Base-by-base conservation (phyloP, 441 rosid species). In the Populus hybrid region DNA sequence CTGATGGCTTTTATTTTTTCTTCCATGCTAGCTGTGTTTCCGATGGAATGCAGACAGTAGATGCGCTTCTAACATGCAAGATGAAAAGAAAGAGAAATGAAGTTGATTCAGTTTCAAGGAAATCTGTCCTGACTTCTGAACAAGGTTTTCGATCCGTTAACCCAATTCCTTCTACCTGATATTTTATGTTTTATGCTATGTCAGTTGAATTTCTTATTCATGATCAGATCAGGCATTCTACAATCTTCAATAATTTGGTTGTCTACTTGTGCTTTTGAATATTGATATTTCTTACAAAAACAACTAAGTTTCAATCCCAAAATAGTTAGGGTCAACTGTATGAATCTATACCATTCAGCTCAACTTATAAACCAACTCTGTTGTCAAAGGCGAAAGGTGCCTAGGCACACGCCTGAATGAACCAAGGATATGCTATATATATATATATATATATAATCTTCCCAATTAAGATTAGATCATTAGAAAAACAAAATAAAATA, bases 41-140 rank as follows among this genome's bases (percentile, higher is more conserved):
- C 82, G 99, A 94, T 85, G 92, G 87, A 79, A 87, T 88, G 91
- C 94, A 86, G 84, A 94, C 98, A 0, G 76, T 96, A 68, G 95
- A 96, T 56, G 88, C 96, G 4, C 87, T 96, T 71, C 88, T 96
- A 83, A 91, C 98, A 14, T 89, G 98, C 92, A 90, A 83, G 85
- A 76, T 76, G 75, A 92, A 91, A 87, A 88, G 89, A 85, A 94
- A 93, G 89, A 89, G 94, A 86, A 79, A 76, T 76, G 83, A 64
- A 68, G 78, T 76, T 77, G 86, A 86, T 76, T 85, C 84, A 61
- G 76, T 74, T 76, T 20, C 29, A 40, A 81, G 75, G 76, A 85
- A 80, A 64, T 78, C 83, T 23, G 72, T 61, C 67, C 85, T 80
- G 77, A 83, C 79, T 66, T 79, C 86, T 74, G 86, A 74, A 80